Conservation (phyloP, 1,284 basidiomycete genomes). For the Ustilago nuda region DNA sequence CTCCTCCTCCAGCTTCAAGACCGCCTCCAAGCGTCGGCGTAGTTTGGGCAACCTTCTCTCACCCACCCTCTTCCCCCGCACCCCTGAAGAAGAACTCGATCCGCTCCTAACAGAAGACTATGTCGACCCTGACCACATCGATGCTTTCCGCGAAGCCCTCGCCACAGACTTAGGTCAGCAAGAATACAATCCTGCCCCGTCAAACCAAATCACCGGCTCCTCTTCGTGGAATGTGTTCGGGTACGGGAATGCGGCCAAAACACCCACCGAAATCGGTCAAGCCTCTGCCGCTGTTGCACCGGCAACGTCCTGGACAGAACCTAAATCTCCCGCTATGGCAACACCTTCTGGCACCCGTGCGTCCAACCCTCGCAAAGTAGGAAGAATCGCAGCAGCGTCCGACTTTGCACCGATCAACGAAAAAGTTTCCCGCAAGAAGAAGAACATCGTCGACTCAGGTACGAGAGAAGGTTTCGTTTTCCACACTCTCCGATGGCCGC, state of each 20-base stretch:
- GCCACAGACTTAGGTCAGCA: conserved; percentile 58
- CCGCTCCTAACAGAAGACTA: conserved; percentile 58
- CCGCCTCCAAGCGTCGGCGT: conserved; percentile 29
- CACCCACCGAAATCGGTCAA: conserved; percentile 25
- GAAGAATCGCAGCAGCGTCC: conserved; percentile 60
- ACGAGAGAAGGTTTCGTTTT: conserved; percentile 64
- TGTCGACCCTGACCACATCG: conserved; percentile 50
- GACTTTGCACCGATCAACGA: conserved; percentile 68
- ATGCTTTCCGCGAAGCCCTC: conserved; percentile 60
- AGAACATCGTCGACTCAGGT: conserved; percentile 50
- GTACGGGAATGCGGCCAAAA: conserved; percentile 30
- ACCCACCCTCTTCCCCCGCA: conserved; percentile 29
- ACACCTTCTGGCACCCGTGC: conserved; percentile 38
- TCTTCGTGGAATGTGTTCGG: conserved; percentile 47
- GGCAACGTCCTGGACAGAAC: conserved; percentile 8
- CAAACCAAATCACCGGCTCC: conserved; percentile 40
- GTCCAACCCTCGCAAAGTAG: conserved; percentile 53
- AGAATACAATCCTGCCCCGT: conserved; percentile 45
- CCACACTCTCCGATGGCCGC: conserved; percentile 60
- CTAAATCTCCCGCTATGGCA: conserved; percentile 31
- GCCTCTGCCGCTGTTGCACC: conserved; percentile 19
- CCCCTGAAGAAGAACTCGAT: conserved; percentile 43
- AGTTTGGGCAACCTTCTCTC: conserved; percentile 48
- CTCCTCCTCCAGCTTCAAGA: conserved; percentile 12
- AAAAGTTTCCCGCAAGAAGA: conserved; percentile 41